These are phyloP conservation scores for Halophytophthora polymorphica DNA, from an alignment of 352 stramenopile species.

Conservation along the genomic window DNA sequence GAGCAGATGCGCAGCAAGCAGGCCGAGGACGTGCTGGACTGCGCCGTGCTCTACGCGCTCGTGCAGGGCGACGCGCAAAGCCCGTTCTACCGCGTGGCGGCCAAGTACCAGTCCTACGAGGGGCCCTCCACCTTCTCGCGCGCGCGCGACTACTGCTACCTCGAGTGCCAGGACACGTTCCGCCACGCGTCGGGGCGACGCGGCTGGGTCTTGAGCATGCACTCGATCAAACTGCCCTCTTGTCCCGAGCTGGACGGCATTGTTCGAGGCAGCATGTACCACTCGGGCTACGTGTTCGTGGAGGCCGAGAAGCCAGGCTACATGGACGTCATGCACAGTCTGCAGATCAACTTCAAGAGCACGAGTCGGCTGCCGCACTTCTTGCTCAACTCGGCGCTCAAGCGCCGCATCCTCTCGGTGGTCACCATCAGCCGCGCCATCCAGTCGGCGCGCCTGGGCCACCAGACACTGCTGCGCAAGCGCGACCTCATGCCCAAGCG, in stretches of 20 bases:
- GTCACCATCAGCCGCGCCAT: constrained; percentile 68
- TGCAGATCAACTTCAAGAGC: constrained; percentile 86
- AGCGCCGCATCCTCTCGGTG: constrained; percentile 59
- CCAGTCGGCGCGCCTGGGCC: constrained; percentile 48
- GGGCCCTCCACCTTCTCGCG: constrained; percentile 52
- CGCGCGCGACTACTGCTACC: constrained; percentile 64
- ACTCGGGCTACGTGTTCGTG: constrained; percentile 78
- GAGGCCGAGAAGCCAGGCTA: constrained; percentile 71
- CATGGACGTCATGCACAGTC: constrained; percentile 84
- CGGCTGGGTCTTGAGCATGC: constrained; percentile 78
- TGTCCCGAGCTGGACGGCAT: constrained; percentile 70
- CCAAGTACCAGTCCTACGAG: constrained; percentile 73
- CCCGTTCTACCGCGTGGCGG: constrained; percentile 57
- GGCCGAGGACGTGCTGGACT: constrained; percentile 66
- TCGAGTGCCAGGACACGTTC: constrained; percentile 83
- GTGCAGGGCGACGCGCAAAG: constrained; percentile 41
- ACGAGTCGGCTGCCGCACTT: constrained; percentile 60
- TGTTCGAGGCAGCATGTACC: constrained; percentile 78
- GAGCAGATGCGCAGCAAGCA: constrained; percentile 55
- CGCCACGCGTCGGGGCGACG: constrained; percentile 60
- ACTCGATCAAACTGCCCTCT: constrained; percentile 77
- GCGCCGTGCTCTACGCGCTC: constrained; percentile 59
- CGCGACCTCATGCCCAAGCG: constrained; percentile 72
- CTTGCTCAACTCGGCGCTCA: constrained; percentile 60
- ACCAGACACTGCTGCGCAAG: constrained; percentile 57